A percentile compares a stretch with the other conserved stretches of the same genome.
Evolutionary conservation across 2,329 filamentous ascomycete species (phyloP).

Genomic region (Neopestalotiopsis rosae): DNA sequence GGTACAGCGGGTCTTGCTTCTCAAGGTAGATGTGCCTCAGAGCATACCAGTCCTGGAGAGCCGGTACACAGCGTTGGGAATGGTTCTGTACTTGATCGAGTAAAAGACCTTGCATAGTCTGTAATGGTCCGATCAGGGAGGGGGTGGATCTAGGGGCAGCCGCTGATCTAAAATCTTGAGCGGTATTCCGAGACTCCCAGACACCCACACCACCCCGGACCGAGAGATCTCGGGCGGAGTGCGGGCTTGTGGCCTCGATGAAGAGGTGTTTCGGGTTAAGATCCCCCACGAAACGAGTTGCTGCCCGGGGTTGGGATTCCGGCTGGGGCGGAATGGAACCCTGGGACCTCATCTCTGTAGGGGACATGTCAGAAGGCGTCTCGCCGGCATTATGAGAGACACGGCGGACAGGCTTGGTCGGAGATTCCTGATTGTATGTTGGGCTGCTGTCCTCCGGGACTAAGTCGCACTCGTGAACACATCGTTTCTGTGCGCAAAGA

Average conservation of each 20-base stretch:
- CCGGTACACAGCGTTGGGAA: constrained; percentile 54
- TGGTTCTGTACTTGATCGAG: constrained; percentile 50
- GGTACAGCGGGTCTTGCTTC: constrained; percentile 61
- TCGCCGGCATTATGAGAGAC: not conserved
- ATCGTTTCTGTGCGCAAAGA: constrained; percentile 21
- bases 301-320: constrained; percentile 35
- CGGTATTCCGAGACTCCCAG: constrained; percentile 49
- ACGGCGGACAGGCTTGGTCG: constrained; percentile 5
- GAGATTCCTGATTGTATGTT: constrained; percentile 11
- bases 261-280: constrained; percentile 66
- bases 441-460: not conserved
- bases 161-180: constrained; percentile 2
- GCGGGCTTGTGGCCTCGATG: constrained; percentile 55
- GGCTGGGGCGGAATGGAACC: constrained; percentile 21
- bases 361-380: constrained; percentile 1
- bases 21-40: constrained; percentile 54
- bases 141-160: constrained; percentile 4
- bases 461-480: constrained; percentile 18
- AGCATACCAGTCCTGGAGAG: constrained; percentile 49
- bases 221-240: constrained; percentile 42
- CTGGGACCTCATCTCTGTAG: constrained; percentile 2
- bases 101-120: constrained; percentile 34
- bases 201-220: constrained; percentile 61
- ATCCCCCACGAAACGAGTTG: constrained; percentile 61
- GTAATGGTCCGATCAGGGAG: constrained; percentile 25